Base-by-base conservation (phyloP, 2,329 filamentous ascomycete species). In the Emergomyces orientalis region DNA sequence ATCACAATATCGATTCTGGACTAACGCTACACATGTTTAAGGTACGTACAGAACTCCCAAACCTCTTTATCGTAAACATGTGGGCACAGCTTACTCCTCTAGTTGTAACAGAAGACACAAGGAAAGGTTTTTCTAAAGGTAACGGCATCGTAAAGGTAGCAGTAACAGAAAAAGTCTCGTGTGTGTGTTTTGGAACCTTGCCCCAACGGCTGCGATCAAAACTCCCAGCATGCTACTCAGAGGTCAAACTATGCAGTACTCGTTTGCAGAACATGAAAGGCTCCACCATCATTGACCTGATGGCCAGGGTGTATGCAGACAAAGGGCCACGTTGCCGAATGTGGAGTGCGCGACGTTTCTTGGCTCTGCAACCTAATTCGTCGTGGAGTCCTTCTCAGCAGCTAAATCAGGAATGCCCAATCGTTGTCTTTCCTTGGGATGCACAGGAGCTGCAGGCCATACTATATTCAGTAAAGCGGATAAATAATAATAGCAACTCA, bases 401-500 rank as follows among this genome's bases (percentile, higher is more conserved):
- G n/a, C 59, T 60, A 52, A 52, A 37, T 14, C 41, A n/a, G 22
- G 30, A 27, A 45, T 9, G 17, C 4, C 13, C n/a, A 51, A 37
- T 52, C 30, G 27, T n/a, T 52, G 7, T 2, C 6, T 2, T 14
- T 37, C 17, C n/a, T 22, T 19, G 43, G 13, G 32, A 3, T 37
- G 17, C 11, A 25, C 19, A 1, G 25, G 17, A 19, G 45, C 45
- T 52, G 25, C 7, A 41, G 17, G 25, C 56, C 39, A 45, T 59
- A 45, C 56, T 14, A 17, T 5, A 59, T 59, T 4, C 7, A 34
- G 56, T 14, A 17, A 39, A 30, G 32, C 19, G 59, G 59, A 22
- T 22, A 7, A 27, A 52, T 60, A 60, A 60, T 60, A 27, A 60
- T 60, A 60, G 59, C 34, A 60, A 60, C 59, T 11, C 2, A 6